Evolutionary conservation across 2,329 filamentous ascomycete species (phyloP).

Genomic region (Aureobasidium sp.): DNA sequence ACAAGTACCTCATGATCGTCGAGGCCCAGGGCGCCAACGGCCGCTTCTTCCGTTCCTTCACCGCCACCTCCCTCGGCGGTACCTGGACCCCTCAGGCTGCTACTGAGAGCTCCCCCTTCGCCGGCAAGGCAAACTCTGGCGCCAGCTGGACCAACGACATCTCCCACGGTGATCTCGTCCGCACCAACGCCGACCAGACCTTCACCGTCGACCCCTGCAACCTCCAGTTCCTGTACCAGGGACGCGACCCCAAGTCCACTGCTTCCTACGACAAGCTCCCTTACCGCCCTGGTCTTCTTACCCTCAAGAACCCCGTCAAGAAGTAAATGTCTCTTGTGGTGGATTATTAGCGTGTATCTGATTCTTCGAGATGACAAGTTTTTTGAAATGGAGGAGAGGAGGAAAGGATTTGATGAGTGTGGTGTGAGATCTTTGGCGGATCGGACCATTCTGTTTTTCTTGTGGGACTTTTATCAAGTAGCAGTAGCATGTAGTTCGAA

Average conservation of each 20-base stretch:
- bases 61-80: constrained; percentile 47
- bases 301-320: constrained; percentile 25
- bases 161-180: constrained; percentile 55
- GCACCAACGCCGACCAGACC: constrained; percentile 51
- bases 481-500: not conserved
- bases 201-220: constrained; percentile 56
- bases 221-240: constrained; percentile 57
- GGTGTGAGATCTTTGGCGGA: not conserved
- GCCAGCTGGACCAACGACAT: constrained; percentile 60
- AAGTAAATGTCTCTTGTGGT: not conserved
- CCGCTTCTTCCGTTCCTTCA: constrained; percentile 60
- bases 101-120: constrained; percentile 51
- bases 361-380: not conserved
- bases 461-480: not conserved
- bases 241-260: constrained; percentile 33
- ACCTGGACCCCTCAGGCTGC: constrained; percentile 50
- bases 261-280: constrained; percentile 43
- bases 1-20: constrained; percentile 59
- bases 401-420: not conserved
- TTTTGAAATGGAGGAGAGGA: not conserved
- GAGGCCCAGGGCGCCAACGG: constrained; percentile 50
- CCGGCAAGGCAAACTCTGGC: constrained; percentile 57
- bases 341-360: not conserved
- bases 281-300: constrained; percentile 49
- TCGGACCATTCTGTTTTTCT: not conserved